phyloP scores from a whole-genome alignment of 2,329 filamentous ascomycete genomes.

The Aspergillus amoenus region DNA sequence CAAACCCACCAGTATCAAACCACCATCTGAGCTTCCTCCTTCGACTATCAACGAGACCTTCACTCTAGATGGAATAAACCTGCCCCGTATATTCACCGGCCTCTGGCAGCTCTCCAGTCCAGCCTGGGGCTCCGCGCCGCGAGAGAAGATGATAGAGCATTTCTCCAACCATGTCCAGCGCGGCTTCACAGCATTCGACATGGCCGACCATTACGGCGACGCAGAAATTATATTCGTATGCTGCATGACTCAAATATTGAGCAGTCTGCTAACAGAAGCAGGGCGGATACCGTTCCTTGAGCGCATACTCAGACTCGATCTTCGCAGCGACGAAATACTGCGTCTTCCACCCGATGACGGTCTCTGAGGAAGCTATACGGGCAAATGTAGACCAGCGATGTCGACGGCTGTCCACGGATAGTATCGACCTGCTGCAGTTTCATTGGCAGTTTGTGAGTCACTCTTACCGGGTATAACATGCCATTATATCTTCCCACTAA shows the following conservation, averaged over 20 bases:
- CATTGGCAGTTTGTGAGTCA: not conserved
- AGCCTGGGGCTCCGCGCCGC: slow-evolving; percentile 1
- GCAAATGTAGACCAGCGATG: not conserved
- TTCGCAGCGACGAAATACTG: slow-evolving; percentile 3
- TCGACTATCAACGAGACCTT: not conserved
- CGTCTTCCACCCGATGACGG: not conserved
- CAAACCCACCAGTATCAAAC: not conserved
- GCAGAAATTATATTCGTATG: slow-evolving; percentile 6
- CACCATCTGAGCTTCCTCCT: not conserved
- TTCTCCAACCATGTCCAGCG: not conserved
- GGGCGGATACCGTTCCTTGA: slow-evolving; percentile 1
- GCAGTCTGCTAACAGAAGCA: not conserved
- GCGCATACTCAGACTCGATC: not conserved
- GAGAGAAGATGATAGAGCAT: not conserved
- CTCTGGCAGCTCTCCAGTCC: slow-evolving; percentile 5
- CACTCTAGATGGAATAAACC: not conserved
- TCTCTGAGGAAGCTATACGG: not conserved
- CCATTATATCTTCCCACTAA: too few relatives aligned
- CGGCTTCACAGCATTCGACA: slow-evolving; percentile 4
- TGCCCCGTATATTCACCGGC: not conserved
- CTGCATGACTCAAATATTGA: not conserved
- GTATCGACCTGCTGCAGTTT: not conserved
- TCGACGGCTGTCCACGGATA: not conserved
- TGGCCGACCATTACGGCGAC: slow-evolving; percentile 6
- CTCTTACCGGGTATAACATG: not conserved